Conservation (phyloP, 2,329 filamentous ascomycete genomes). For the Talaromyces sp. region DNA sequence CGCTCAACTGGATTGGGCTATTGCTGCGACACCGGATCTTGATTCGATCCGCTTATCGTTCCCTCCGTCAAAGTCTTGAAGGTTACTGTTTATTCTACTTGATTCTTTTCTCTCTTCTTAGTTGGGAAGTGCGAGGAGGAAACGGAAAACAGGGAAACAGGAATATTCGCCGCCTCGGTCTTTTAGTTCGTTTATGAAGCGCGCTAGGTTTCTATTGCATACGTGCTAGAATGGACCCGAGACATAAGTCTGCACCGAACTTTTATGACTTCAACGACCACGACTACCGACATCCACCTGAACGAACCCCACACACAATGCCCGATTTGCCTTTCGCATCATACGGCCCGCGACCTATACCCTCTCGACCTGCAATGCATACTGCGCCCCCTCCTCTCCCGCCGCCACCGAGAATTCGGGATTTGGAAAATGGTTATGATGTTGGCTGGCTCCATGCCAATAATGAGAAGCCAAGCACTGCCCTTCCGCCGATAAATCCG, state of each 20-base stretch:
- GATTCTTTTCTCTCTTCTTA: constrained; percentile 6
- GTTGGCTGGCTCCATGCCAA: constrained; percentile 67
- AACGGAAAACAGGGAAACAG: neutral
- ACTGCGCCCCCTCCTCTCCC: constrained; percentile 65
- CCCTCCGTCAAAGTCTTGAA: neutral
- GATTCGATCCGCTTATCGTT: constrained; percentile 17
- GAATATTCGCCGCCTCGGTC: constrained; percentile 8
- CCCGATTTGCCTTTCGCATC: constrained; percentile 46
- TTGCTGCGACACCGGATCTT: constrained; percentile 21
- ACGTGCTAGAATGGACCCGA: constrained; percentile 48
- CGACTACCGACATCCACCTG: constrained; percentile 37
- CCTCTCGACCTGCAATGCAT: constrained; percentile 52
- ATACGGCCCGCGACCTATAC: constrained; percentile 65
- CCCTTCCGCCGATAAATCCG: constrained; percentile 50
- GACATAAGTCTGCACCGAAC: constrained; percentile 45
- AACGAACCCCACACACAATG: constrained; percentile 43
- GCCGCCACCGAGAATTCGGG: constrained; percentile 64
- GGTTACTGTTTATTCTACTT: constrained; percentile 8
- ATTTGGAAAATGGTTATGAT: constrained; percentile 61
- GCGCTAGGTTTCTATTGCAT: neutral
- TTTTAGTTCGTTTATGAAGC: neutral
- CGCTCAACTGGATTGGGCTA: constrained; percentile 29
- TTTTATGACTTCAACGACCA: constrained; percentile 43
- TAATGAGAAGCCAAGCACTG: constrained; percentile 51
- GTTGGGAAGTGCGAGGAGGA: neutral